A percentile compares a stretch with the other conserved stretches of the same genome.
phyloP scores from a whole-genome alignment of 169 alveolate genomes.

The Theileria sp. region DNA sequence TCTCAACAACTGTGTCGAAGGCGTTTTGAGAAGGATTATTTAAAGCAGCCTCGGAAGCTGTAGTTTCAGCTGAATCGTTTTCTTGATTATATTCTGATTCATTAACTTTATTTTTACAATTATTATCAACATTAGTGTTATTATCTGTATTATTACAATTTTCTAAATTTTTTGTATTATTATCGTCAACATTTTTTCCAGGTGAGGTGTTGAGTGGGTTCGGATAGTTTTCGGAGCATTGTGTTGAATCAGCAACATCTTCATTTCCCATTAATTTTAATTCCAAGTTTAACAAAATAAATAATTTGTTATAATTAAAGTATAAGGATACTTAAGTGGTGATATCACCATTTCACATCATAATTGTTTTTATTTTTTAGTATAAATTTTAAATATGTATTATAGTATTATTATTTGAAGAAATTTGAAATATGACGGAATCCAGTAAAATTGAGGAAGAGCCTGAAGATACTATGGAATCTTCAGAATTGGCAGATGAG shows the following conservation, averaged over 20 bases:
- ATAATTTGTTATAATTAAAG: neutral
- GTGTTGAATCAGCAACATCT: neutral
- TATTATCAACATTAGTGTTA: neutral
- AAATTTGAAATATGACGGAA: neutral
- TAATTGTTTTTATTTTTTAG: no score
- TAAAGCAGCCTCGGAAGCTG: constrained; percentile 6
- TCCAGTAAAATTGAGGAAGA: constrained; percentile 19
- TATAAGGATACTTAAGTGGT: neutral
- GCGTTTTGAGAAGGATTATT: neutral
- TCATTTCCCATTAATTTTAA: constrained; percentile 1
- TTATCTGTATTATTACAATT: neutral
- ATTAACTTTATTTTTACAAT: neutral
- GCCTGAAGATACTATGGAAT: constrained; percentile 14
- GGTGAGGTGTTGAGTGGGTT: neutral
- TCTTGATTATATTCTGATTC: constrained; percentile 7
- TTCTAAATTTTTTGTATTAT: neutral
- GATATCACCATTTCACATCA: neutral
- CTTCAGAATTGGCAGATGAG: constrained; percentile 13
- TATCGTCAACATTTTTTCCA: neutral
- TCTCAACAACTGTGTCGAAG: neutral
- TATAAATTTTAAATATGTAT: neutral
- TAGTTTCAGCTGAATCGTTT: constrained; percentile 1
- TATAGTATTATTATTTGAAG: neutral
- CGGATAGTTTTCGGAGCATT: neutral
- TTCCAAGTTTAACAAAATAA: neutral